Conservation (phyloP, 345 rosid species). For the Excoecaria agallocha region DNA sequence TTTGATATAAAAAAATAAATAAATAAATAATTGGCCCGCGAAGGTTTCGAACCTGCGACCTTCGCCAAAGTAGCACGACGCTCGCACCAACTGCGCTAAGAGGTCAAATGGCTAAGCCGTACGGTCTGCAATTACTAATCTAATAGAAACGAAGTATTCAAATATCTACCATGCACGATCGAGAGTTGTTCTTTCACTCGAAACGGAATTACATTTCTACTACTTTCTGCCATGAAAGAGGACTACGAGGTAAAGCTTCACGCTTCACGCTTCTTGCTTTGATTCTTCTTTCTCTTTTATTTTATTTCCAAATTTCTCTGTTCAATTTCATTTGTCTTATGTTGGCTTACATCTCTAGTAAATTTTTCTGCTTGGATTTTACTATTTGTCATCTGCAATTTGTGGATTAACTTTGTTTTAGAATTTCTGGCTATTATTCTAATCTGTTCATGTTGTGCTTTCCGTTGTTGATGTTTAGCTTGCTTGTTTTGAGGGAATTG, state of each 20-base stretch:
- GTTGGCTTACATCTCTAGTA: neutral
- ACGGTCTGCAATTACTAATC: no score
- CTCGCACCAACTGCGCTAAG: slow-evolving; percentile 73
- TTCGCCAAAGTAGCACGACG: slow-evolving; percentile 97
- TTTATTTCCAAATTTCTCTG: neutral
- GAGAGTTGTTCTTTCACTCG: no score
- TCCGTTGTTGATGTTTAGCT: neutral
- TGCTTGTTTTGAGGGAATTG: neutral
- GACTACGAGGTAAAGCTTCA: slow-evolving; percentile 20
- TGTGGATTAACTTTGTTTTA: neutral
- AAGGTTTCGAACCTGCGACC: slow-evolving; percentile 66
- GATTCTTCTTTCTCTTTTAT: neutral
- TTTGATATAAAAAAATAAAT: no score
- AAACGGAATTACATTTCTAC: neutral
- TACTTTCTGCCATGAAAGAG: slow-evolving; percentile 12
- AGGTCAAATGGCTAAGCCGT: slow-evolving; percentile 1
- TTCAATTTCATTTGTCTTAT: neutral
- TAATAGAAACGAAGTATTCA: no score
- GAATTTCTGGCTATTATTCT: neutral
- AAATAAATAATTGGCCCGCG: slow-evolving; percentile 36
- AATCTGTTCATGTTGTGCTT: no score
- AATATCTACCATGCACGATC: no score
- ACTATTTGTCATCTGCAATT: neutral
- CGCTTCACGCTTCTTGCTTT: neutral
- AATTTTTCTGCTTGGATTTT: no score